Evolutionary conservation across 805 yeast genomes (phyloP).

Genomic region (Kodamaea leandrae): DNA sequence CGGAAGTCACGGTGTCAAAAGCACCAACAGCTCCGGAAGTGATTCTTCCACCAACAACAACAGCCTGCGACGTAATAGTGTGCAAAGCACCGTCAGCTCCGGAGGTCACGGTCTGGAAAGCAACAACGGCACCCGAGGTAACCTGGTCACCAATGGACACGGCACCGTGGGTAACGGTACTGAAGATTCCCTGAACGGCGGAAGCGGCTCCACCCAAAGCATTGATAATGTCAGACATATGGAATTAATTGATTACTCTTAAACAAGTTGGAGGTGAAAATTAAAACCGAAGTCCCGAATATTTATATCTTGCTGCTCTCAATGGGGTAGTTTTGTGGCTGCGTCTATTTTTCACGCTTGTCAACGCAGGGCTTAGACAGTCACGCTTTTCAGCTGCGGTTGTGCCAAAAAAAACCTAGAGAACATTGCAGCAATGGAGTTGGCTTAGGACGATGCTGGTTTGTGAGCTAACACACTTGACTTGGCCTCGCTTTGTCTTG

Average conservation of each 20-base stretch:
- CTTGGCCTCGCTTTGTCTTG: no score
- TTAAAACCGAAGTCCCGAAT: not conserved
- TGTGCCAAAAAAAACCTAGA: not conserved
- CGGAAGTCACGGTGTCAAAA: constrained; percentile 11
- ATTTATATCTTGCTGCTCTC: constrained; percentile 1
- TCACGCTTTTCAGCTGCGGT: constrained; percentile 2
- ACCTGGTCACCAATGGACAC: constrained; percentile 13
- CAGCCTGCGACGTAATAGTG: constrained; percentile 15
- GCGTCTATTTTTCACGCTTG: not conserved
- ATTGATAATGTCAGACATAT: constrained; percentile 8
- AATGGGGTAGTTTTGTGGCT: constrained; percentile 1
- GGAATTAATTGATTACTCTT: not conserved
- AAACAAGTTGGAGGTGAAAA: not conserved
- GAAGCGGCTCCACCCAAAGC: constrained; percentile 8
- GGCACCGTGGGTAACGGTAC: constrained; percentile 10
- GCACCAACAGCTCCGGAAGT: constrained; percentile 15
- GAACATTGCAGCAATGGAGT: no score
- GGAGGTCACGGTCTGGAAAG: constrained; percentile 14
- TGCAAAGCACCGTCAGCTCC: constrained; percentile 13
- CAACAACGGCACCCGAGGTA: constrained; percentile 16
- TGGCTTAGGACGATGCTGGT: no score
- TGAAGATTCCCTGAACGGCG: constrained; percentile 12
- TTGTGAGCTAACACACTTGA: no score
- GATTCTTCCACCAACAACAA: constrained; percentile 15
- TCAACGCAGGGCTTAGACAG: not conserved